Evolutionary conservation across 441 rosid species (phyloP).

Genomic region (Corymbia citriodora): DNA sequence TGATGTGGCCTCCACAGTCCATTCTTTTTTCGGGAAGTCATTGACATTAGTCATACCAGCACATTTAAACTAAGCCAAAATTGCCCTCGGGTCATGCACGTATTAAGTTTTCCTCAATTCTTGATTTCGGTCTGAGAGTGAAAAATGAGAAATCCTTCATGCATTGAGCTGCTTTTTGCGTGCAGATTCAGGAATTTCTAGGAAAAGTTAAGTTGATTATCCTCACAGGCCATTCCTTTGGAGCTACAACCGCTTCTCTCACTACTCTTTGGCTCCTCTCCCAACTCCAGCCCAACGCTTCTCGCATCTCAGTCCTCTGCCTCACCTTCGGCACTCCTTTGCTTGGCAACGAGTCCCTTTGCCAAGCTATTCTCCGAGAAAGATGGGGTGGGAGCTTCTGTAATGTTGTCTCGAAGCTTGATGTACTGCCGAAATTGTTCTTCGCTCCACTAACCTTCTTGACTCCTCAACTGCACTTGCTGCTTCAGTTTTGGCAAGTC

Average conservation of each 20-base stretch:
- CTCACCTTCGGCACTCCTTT: constrained; percentile 83
- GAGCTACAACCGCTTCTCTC: constrained; percentile 71
- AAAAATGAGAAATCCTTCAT: not conserved
- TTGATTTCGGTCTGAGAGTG: not conserved
- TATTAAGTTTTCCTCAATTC: not conserved
- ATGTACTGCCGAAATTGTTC: constrained; percentile 48
- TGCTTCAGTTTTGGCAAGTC: constrained; percentile 24
- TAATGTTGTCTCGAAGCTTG: constrained; percentile 55
- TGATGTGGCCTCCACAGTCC: not conserved
- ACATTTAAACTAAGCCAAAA: not conserved
- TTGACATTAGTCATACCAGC: not conserved
- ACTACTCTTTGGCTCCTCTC: constrained; percentile 74
- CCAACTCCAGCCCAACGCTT: constrained; percentile 16
- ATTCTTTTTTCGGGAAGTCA: not conserved
- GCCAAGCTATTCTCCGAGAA: constrained; percentile 40
- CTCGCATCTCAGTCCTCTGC: constrained; percentile 38
- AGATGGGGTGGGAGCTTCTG: constrained; percentile 67
- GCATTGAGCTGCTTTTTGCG: not conserved
- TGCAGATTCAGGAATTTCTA: constrained; percentile 34
- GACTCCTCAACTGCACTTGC: constrained; percentile 14
- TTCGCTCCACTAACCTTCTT: constrained; percentile 22
- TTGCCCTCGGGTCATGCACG: not conserved
- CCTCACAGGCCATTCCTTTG: constrained; percentile 67
- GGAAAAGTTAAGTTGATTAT: constrained; percentile 44
- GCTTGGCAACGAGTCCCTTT: constrained; percentile 58